Evolutionary conservation across 1,139 yeast genomes (phyloP).

Genomic region (Kazachstania sp.): DNA sequence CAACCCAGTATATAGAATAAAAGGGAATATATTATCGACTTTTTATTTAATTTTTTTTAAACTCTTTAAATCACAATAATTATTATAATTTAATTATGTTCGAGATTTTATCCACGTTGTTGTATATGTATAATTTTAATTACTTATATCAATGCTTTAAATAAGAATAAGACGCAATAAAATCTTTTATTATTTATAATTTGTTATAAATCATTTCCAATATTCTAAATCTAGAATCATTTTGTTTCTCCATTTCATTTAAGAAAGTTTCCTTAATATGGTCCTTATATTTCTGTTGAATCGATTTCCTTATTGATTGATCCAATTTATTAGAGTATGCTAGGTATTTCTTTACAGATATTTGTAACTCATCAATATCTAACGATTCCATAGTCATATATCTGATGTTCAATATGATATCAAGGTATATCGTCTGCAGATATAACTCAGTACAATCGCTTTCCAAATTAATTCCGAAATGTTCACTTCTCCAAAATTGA

Average conservation of each 20-base stretch:
- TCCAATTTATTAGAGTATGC: conserved; percentile 46
- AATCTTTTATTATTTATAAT: conserved; percentile 13
- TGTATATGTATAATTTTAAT: no score
- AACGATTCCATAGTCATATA: conserved; percentile 30
- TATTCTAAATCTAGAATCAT: conserved; percentile 30
- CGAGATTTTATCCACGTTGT: neutral
- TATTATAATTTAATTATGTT: neutral
- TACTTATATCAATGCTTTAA: no score
- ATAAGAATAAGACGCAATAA: neutral
- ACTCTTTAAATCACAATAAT: neutral
- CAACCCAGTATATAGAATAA: neutral
- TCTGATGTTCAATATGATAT: conserved; percentile 62
- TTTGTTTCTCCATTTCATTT: conserved; percentile 17
- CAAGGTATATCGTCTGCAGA: conserved; percentile 42
- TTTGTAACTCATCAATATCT: conserved; percentile 51
- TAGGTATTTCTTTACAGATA: conserved; percentile 60
- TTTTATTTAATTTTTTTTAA: neutral
- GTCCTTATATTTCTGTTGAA: conserved; percentile 41
- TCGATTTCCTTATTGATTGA: conserved; percentile 33
- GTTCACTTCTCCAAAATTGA: conserved; percentile 38
- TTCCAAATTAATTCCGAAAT: conserved; percentile 14
- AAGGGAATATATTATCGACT: neutral
- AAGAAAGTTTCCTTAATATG: conserved; percentile 34
- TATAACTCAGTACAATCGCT: conserved; percentile 21
- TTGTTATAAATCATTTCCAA: conserved; percentile 32